Evolutionary conservation across 805 yeast species (phyloP).

Genomic region (Pichia nanzhaoensis): DNA sequence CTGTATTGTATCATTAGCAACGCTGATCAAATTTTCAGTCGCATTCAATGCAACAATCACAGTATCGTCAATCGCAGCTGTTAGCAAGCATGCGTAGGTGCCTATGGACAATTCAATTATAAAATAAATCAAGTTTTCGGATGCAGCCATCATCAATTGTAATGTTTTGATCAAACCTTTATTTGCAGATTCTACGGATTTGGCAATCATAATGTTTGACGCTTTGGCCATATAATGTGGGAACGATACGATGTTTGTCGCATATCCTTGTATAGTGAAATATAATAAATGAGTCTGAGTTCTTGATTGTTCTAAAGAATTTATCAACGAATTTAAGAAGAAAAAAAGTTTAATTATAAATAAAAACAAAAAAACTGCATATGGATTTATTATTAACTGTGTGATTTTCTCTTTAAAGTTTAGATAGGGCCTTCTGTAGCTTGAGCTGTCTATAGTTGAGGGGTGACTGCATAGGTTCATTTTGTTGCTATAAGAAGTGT

Average conservation of each 20-base stretch:
- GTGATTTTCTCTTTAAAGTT: slow-evolving; percentile 47
- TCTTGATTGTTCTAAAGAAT: slow-evolving; percentile 37
- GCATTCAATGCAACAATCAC: slow-evolving; percentile 68
- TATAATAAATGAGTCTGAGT: slow-evolving; percentile 40
- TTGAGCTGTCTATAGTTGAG: slow-evolving; percentile 2
- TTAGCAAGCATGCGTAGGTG: slow-evolving; percentile 76
- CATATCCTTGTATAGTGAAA: slow-evolving; percentile 36
- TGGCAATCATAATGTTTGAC: slow-evolving; percentile 47
- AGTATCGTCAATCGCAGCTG: slow-evolving; percentile 67
- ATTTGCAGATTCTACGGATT: slow-evolving; percentile 42
- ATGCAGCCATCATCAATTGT: slow-evolving; percentile 43
- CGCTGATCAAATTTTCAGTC: slow-evolving; percentile 52
- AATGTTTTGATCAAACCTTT: slow-evolving; percentile 39
- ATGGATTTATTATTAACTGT: slow-evolving; percentile 62
- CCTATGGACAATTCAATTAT: slow-evolving; percentile 71
- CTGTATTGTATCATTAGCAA: slow-evolving; percentile 56
- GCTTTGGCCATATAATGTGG: slow-evolving; percentile 53
- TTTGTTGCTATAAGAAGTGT: neutral
- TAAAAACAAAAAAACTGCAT: slow-evolving; percentile 49
- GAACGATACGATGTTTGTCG: slow-evolving; percentile 32
- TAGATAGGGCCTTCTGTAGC: slow-evolving; percentile 35
- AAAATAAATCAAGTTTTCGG: slow-evolving; percentile 56
- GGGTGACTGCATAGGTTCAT: slow-evolving; percentile 10
- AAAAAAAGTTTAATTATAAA: slow-evolving; percentile 54
- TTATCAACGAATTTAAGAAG: slow-evolving; percentile 42